Percentiles rank a stretch among this genome's conserved stretches.
Conservation (phyloP, 345 rosid genomes). For the Eucalyptus pauciflora region DNA sequence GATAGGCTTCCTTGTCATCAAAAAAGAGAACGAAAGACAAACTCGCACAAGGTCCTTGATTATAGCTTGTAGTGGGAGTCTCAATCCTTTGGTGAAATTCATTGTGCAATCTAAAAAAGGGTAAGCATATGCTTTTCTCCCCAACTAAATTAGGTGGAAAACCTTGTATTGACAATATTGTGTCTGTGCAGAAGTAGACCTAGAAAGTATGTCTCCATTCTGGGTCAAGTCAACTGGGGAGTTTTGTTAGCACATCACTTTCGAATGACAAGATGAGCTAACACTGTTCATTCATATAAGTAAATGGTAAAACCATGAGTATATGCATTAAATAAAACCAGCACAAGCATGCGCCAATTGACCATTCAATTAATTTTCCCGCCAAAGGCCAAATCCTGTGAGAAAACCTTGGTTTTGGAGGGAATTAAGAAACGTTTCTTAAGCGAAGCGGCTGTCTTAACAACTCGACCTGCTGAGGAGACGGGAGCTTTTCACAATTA, state of each 20-base stretch:
- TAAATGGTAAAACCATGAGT: background rate
- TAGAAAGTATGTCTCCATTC: background rate
- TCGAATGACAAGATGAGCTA: background rate
- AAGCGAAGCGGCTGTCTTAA: background rate
- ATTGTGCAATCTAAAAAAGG: background rate
- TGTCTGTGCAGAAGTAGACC: background rate
- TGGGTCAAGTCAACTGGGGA: background rate
- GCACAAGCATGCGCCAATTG: background rate
- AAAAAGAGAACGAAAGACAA: background rate
- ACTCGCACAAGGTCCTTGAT: background rate
- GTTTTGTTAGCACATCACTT: background rate
- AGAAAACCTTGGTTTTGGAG: background rate
- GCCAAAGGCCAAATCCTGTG: background rate
- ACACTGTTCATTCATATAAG: background rate
- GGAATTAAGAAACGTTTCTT: background rate
- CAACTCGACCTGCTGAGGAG: background rate
- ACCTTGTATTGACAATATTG: background rate
- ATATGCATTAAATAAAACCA: background rate
- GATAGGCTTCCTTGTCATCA: background rate
- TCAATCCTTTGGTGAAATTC: background rate
- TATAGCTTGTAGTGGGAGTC: background rate
- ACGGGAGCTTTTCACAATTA: background rate
- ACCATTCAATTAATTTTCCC: background rate
- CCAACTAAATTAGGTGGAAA: background rate
- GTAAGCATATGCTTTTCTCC: background rate